phyloP scores from a whole-genome alignment of 257 asterid species.

The Solanum etuberosum region DNA sequence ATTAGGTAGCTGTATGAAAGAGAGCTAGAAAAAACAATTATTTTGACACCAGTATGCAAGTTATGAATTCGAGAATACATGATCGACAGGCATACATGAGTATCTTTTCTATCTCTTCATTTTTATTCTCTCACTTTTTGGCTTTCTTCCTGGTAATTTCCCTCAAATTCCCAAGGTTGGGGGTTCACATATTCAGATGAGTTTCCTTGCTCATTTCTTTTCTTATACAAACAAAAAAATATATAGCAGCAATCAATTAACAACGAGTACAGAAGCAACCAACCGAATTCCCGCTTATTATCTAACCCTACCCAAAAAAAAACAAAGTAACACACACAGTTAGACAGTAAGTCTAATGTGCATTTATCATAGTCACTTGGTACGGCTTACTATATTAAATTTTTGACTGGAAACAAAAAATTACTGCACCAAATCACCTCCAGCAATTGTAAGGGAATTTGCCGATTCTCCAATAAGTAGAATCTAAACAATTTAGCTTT shows the following conservation, averaged over 20 bases:
- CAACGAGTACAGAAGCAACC: background rate
- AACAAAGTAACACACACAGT: background rate
- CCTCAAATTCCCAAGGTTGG: background rate
- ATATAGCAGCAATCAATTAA: background rate
- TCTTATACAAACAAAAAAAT: background rate
- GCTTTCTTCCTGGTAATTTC: background rate
- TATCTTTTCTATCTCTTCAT: background rate
- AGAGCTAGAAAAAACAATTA: background rate
- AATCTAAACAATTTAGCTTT: background rate
- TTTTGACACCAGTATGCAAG: background rate
- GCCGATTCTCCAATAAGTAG: background rate
- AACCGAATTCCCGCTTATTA: background rate
- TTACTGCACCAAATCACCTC: background rate
- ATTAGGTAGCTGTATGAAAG: conserved; percentile 2
- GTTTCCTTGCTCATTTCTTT: background rate
- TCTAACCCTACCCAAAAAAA: background rate
- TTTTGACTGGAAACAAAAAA: background rate
- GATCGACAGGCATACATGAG: background rate
- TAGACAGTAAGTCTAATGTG: background rate
- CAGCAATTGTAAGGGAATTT: background rate
- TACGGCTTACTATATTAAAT: background rate
- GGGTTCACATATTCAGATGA: background rate
- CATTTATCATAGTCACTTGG: background rate
- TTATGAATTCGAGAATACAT: background rate
- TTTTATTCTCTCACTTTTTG: background rate